Percentiles rank a stretch among this genome's conserved stretches.
These are phyloP conservation scores for Teunomyces kruisii DNA, from an alignment of 805 yeast genomes.

Conservation along the genomic window DNA sequence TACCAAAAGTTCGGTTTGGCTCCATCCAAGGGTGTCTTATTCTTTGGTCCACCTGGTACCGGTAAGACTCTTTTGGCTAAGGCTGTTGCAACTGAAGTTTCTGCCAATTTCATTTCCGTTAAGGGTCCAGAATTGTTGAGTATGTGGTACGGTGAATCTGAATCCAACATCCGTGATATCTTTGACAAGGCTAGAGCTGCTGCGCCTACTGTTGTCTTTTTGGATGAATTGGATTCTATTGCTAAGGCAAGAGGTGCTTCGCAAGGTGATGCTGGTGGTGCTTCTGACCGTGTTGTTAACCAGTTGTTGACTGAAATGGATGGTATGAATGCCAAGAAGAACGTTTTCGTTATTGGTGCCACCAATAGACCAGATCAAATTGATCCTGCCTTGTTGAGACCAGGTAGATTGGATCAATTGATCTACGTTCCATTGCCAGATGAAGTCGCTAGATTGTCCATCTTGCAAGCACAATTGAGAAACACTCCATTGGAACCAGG, in stretches of 20 bases:
- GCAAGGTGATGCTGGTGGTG: conserved; percentile 92
- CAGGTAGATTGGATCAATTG: conserved; percentile 98
- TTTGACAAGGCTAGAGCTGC: conserved; percentile 99
- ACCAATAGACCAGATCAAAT: conserved; percentile 99
- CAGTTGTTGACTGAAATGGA: conserved; percentile 98
- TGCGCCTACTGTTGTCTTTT: conserved; percentile 97
- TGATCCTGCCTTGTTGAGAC: conserved; percentile 97
- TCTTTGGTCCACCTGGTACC: conserved; percentile 99
- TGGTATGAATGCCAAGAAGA: conserved; percentile 99
- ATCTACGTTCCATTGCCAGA: conserved; percentile 99
- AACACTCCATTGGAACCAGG: conserved; percentile 99
- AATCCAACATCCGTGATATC: conserved; percentile 94
- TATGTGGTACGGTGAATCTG: conserved; percentile 99
- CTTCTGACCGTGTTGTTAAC: conserved; percentile 93
- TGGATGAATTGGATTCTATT: conserved; percentile 97
- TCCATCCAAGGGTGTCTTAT: conserved; percentile 97
- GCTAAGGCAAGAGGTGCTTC: conserved; percentile 94
- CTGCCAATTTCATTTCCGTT: conserved; percentile 96
- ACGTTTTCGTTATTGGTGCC: conserved; percentile 98
- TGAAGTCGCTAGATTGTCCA: conserved; percentile 89
- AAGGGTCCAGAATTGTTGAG: conserved; percentile 96
- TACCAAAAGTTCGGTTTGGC: conserved; percentile 97
- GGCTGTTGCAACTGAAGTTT: conserved; percentile 98
- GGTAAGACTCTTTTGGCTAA: conserved; percentile 98
- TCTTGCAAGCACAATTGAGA: conserved; percentile 93